Percentiles rank a stretch among this genome's conserved stretches.
phyloP scores from a whole-genome alignment of 257 asterid species.

The Scutellaria minor region DNA sequence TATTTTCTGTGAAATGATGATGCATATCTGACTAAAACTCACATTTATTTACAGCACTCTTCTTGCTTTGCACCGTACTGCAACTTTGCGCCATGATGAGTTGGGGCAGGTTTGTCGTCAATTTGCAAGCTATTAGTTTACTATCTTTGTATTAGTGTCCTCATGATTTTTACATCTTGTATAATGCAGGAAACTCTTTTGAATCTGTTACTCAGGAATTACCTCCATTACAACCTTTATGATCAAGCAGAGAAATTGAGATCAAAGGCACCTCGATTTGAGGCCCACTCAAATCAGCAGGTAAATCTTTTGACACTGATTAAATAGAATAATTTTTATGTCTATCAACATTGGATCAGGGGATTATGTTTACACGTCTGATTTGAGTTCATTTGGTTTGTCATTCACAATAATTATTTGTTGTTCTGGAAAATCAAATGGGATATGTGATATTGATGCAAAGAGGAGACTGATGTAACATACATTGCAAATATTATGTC shows the following conservation, averaged over 20 bases:
- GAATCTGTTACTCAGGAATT: constrained; percentile 80
- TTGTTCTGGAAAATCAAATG: neutral
- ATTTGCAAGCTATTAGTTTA: constrained; percentile 10
- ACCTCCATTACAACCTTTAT: constrained; percentile 86
- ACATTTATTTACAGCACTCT: constrained; percentile 58
- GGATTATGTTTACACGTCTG: constrained; percentile 27
- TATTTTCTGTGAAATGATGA: constrained; percentile 17
- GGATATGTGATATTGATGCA: neutral
- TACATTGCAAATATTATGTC: no score
- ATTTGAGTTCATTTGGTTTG: neutral
- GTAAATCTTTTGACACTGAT: constrained; percentile 45
- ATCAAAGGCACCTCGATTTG: constrained; percentile 96
- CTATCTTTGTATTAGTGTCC: constrained; percentile 16
- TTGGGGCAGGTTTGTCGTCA: constrained; percentile 83
- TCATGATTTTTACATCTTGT: constrained; percentile 20
- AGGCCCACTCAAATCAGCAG: constrained; percentile 98
- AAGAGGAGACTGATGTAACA: neutral
- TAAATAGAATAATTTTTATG: neutral
- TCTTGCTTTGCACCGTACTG: constrained; percentile 88
- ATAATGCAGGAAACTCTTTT: constrained; percentile 83
- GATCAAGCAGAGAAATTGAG: constrained; percentile 97
- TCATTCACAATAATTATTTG: neutral
- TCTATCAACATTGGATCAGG: constrained; percentile 5
- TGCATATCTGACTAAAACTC: constrained; percentile 27
- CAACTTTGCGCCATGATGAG: constrained; percentile 91